Evolutionary conservation across 805 yeast genomes (phyloP).

Genomic region (Candida nanaspora): DNA sequence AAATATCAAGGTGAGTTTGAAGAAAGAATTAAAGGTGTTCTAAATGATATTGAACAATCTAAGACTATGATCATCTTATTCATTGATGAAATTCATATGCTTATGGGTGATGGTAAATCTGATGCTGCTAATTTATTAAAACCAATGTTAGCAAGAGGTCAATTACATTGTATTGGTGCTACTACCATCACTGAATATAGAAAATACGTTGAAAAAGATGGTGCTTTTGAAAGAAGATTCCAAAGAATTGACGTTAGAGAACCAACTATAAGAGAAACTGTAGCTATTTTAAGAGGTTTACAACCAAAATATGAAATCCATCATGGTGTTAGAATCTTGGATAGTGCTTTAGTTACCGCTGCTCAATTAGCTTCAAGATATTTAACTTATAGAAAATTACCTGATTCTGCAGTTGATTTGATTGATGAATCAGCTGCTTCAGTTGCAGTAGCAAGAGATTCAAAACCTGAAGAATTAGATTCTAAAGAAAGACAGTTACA

Average conservation of each 20-base stretch:
- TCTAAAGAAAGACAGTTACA: slow-evolving; percentile 88
- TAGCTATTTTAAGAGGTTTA: slow-evolving; percentile 92
- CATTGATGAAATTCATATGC: slow-evolving; percentile 97
- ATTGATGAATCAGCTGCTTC: slow-evolving; percentile 96
- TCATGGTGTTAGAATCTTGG: slow-evolving; percentile 95
- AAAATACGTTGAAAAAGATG: slow-evolving; percentile 88
- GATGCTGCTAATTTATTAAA: slow-evolving; percentile 96
- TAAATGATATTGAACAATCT: slow-evolving; percentile 87
- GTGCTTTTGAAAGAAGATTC: slow-evolving; percentile 97
- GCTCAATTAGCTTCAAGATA: slow-evolving; percentile 93
- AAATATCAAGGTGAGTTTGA: slow-evolving; percentile 98
- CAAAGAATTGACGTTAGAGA: slow-evolving; percentile 96
- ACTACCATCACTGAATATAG: slow-evolving; percentile 94
- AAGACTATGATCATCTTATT: slow-evolving; percentile 81
- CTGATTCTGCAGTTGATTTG: slow-evolving; percentile 94
- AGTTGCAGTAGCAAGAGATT: slow-evolving; percentile 97
- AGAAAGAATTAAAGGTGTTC: slow-evolving; percentile 94
- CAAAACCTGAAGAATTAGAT: slow-evolving; percentile 95
- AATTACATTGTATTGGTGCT: slow-evolving; percentile 96
- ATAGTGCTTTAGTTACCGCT: slow-evolving; percentile 88
- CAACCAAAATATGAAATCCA: slow-evolving; percentile 94
- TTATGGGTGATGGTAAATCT: slow-evolving; percentile 98
- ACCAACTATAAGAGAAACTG: slow-evolving; percentile 86
- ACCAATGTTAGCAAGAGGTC: slow-evolving; percentile 96
- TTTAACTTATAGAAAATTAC: slow-evolving; percentile 89